Percentiles rank a stretch among this genome's conserved stretches.
These are phyloP conservation scores for Cicer cuneatum DNA, from an alignment of 306 rosid genomes.

Conservation along the genomic window DNA sequence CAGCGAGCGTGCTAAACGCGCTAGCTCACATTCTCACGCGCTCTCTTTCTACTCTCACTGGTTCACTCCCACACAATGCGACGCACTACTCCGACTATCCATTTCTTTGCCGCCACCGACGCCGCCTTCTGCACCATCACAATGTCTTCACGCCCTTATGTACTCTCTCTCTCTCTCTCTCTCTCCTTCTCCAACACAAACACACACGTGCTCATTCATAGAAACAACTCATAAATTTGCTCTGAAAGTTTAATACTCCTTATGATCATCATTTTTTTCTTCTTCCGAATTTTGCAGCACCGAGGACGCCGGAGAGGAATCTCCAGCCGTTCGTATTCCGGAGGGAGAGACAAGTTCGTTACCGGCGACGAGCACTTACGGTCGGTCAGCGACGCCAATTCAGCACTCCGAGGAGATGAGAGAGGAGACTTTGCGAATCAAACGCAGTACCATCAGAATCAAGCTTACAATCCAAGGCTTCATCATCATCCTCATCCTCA, in stretches of 20 bases:
- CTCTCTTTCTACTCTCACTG: background rate
- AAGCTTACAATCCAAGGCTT: constrained; percentile 34
- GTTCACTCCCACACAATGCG: constrained; percentile 56
- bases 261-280: background rate
- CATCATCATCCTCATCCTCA: constrained; percentile 40
- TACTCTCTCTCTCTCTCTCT: constrained; percentile 40
- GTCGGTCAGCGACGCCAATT: constrained; percentile 67
- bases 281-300: constrained; percentile 49
- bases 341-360: constrained; percentile 54
- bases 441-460: constrained; percentile 37
- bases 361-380: constrained; percentile 64
- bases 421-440: constrained; percentile 50
- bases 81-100: constrained; percentile 55
- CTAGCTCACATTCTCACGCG: constrained; percentile 23
- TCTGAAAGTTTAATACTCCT: background rate
- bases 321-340: constrained; percentile 53
- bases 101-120: constrained; percentile 50
- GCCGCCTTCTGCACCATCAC: constrained; percentile 43
- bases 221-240: background rate
- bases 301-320: constrained; percentile 68
- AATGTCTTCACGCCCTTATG: constrained; percentile 62
- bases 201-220: background rate
- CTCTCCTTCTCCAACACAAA: background rate
- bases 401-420: constrained; percentile 60
- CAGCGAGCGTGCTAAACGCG: constrained; percentile 13